A percentile compares a stretch with the other conserved stretches of the same genome.
These are phyloP conservation scores for Fusarium domesticum DNA, from an alignment of 2,329 filamentous ascomycete genomes.

Conservation along the genomic window DNA sequence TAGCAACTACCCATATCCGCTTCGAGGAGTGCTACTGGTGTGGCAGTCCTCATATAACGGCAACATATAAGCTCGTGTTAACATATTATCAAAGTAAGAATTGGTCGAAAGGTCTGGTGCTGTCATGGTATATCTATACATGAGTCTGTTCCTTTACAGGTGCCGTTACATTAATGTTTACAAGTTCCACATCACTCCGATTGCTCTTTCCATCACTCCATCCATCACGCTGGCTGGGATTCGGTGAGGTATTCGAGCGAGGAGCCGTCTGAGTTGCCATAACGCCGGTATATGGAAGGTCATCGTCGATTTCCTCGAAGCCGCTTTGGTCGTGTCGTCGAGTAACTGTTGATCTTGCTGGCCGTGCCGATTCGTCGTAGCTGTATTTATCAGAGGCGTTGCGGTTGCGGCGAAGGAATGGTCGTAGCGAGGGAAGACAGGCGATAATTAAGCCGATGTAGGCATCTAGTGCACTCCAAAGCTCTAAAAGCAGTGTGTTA, in stretches of 20 bases:
- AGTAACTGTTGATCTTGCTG: background rate
- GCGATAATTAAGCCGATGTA: conserved; percentile 21
- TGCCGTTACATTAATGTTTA: background rate
- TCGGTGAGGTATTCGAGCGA: background rate
- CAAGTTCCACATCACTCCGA: conserved; percentile 1
- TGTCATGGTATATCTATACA: too few species aligned
- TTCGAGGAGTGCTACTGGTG: too few species aligned
- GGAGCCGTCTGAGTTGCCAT: too few species aligned
- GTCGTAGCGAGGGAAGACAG: conserved; percentile 20
- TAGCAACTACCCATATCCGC: too few species aligned
- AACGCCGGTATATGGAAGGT: too few species aligned
- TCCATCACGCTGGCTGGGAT: background rate
- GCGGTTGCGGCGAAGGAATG: conserved; percentile 13
- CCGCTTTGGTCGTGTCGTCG: conserved; percentile 5
- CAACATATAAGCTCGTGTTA: too few species aligned
- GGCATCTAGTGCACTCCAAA: conserved; percentile 20
- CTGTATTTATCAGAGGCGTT: conserved; percentile 7
- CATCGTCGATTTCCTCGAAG: conserved; percentile 19
- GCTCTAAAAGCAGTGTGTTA: conserved; percentile 1
- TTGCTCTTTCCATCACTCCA: background rate
- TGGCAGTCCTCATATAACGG: too few species aligned
- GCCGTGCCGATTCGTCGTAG: conserved; percentile 8
- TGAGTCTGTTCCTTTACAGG: background rate
- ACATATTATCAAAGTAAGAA: too few species aligned
- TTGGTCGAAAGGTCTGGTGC: too few species aligned